Base-by-base conservation (phyloP, 345 rosid genomes). In the Syzygium grande region DNA sequence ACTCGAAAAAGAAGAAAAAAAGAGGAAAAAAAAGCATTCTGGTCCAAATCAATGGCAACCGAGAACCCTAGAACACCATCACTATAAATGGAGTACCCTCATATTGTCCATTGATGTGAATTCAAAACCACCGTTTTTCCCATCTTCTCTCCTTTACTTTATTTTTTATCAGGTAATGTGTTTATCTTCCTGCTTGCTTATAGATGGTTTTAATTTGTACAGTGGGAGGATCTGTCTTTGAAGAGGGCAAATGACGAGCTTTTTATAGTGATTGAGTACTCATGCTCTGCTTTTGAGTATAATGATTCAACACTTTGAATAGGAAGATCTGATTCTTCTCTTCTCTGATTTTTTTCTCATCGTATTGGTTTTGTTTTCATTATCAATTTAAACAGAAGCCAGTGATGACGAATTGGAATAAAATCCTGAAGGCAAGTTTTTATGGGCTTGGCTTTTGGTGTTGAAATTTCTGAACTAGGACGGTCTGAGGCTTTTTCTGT, bases 401-500 rank as follows among this genome's bases (percentile, higher is more conserved):
- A 5, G 86, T 84, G 59, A 84, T 84, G 86, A 84, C 85, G 2
- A 54, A 29, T 17, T 84, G 1, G 11, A 54, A 52, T 46, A 84
- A 52, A 17, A 23, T 84, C 41, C 86, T 84, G 86, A 84, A 84
- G 86, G 86, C 86, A 34, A 53, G 86, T 84, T 54, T 51, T 51
- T 52, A 29, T 52, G 58, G 59, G 52, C 58, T 84, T 52, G 86
- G 59, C 86, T 52, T 52, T 34, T 49, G 59, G 58, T 84, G 86
- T 84, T 84, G 86, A 84, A 51, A 51, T 15, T 49, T 52, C 51
- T 51, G 86, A 51, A 52, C 86, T 84, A 84, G 86, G 86, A 84
- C 86, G 86, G 86, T 84, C 86, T 84, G 63, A 84, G 86, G 86
- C 86, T 53, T 84, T 54, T 84, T 84, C 85, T 84, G 30, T 27